Percentiles rank a stretch among this genome's conserved stretches.
Evolutionary conservation across 2,329 filamentous ascomycete species (phyloP).

Genomic region (Fusarium redolens): DNA sequence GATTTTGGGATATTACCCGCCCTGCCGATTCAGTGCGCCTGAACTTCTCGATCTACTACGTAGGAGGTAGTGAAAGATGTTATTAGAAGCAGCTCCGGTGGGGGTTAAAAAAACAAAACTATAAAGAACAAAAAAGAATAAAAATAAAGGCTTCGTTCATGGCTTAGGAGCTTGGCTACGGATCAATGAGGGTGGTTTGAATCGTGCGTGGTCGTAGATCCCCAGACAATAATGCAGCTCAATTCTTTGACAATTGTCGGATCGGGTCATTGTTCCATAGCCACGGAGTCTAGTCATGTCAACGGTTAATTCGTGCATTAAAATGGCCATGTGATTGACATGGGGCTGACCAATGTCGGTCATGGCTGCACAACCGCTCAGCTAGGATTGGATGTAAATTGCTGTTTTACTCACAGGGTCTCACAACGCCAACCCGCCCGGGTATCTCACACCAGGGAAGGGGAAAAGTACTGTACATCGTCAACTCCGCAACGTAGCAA

Average conservation of each 20-base stretch:
- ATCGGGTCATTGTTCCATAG: conserved; percentile 37
- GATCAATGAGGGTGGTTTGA: conserved; percentile 37
- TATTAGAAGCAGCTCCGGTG: conserved; percentile 10
- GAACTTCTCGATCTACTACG: conserved; percentile 34
- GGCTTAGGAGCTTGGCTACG: conserved; percentile 23
- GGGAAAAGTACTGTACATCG: conserved; percentile 40
- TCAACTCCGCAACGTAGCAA: conserved; percentile 15
- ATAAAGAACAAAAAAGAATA: not conserved
- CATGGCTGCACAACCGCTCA: conserved; percentile 40
- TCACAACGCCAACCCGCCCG: conserved; percentile 29
- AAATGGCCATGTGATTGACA: conserved; percentile 45
- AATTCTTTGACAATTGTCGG: conserved; percentile 30
- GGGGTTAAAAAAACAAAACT: not conserved
- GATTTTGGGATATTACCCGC: conserved; percentile 39
- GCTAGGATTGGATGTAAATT: conserved; percentile 39
- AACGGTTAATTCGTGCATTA: conserved; percentile 36
- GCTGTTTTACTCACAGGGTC: conserved; percentile 34
- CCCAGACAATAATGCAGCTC: conserved; percentile 24
- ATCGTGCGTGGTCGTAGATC: conserved; percentile 24
- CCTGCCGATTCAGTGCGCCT: conserved; percentile 42
- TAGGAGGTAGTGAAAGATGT: conserved; percentile 24
- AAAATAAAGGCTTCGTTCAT: conserved; percentile 20
- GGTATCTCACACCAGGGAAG: conserved; percentile 33
- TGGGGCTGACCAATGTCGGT: conserved; percentile 39
- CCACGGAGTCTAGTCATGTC: conserved; percentile 39